Evolutionary conservation across 1,284 basidiomycete genomes (phyloP), one percentile per base, ranked within the genome.

Genomic region (Vanrija pseudolonga): DNA sequence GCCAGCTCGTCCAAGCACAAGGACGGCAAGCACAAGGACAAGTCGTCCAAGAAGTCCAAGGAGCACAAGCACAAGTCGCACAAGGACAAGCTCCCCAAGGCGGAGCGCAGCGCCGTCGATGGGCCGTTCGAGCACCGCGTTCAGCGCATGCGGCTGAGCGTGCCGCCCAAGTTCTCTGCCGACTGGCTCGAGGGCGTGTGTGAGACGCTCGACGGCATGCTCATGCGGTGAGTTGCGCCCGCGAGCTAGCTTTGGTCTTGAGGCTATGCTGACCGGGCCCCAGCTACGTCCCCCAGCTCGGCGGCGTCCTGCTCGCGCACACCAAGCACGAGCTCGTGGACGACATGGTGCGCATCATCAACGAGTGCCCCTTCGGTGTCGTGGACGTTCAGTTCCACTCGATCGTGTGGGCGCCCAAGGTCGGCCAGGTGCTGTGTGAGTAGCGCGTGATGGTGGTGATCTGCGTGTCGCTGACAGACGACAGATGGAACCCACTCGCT

Each of bases 161-260:
- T 96, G 19, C 83, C 92, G 20, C 92, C 92, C 1, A 81, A 87
- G 51, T 95, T 90, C 74, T 82, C 88, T 9, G 82, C 77, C 47
- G 83, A 87, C 74, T 83, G 85, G 44, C 78, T 81, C 24, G 79
- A 76, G 42, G 93, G 93, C 11, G 89, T 85, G 14, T 83, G 86
- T 65, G 91, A 97, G 76, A 85, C 91, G 81, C 78, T 97, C 24
- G 90, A 96, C 72, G 89, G 87, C 11, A 88, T 94, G 86, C 78
- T 95, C 22, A 95, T 96, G 92, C 84, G 89, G 92, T 92, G 68
- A 71, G 84, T 76, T 39, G n/a, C 9, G 9, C 11, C 11, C 17
- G 37, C 14, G 17, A 14, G 18, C 37, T 14, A 32, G 12, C 12
- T 14, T 32, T 0, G 12, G 28, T 6, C 8, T 38, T 47, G 45